Percentiles rank a stretch among this genome's conserved stretches.
These are phyloP conservation scores for Ceriops tagal DNA, from an alignment of 345 rosid species.

Conservation along the genomic window DNA sequence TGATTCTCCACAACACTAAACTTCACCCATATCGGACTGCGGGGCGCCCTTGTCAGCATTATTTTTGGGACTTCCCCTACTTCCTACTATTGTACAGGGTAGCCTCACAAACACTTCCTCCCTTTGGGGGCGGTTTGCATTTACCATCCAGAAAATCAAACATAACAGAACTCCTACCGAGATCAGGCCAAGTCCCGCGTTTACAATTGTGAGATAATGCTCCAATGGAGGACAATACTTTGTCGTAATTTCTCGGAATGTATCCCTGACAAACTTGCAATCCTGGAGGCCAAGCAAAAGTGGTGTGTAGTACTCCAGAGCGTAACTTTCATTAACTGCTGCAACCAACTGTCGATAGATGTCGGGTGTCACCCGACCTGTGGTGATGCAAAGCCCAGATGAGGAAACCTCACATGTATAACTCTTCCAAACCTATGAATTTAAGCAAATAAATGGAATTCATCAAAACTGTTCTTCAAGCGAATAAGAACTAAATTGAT, in stretches of 20 bases:
- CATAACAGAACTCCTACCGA: slow-evolving; percentile 86
- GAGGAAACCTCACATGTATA: slow-evolving; percentile 56
- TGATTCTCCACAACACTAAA: slow-evolving; percentile 20
- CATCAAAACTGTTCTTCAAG: not conserved
- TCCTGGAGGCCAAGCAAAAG: slow-evolving; percentile 80
- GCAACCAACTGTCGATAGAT: slow-evolving; percentile 54
- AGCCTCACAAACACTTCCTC: slow-evolving; percentile 84
- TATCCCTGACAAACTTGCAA: slow-evolving; percentile 77
- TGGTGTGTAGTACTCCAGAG: slow-evolving; percentile 83
- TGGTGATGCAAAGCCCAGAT: slow-evolving; percentile 50
- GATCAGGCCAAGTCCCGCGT: slow-evolving; percentile 78
- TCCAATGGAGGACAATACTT: slow-evolving; percentile 72
- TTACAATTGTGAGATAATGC: slow-evolving; percentile 62
- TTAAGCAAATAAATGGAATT: slow-evolving; percentile 1
- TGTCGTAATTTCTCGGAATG: slow-evolving; percentile 67
- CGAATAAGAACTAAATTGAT: not conserved
- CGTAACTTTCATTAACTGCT: slow-evolving; percentile 80
- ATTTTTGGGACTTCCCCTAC: slow-evolving; percentile 8
- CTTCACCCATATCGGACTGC: slow-evolving; percentile 16
- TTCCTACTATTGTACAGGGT: slow-evolving; percentile 26
- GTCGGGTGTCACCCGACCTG: slow-evolving; percentile 80
- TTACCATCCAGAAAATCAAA: slow-evolving; percentile 78
- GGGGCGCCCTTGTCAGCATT: slow-evolving; percentile 2
- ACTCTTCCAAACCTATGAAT: slow-evolving; percentile 73
- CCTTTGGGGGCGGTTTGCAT: slow-evolving; percentile 99